Evolutionary conservation across 1,284 basidiomycete species (phyloP).

Genomic region (Bjerkandera adusta): DNA sequence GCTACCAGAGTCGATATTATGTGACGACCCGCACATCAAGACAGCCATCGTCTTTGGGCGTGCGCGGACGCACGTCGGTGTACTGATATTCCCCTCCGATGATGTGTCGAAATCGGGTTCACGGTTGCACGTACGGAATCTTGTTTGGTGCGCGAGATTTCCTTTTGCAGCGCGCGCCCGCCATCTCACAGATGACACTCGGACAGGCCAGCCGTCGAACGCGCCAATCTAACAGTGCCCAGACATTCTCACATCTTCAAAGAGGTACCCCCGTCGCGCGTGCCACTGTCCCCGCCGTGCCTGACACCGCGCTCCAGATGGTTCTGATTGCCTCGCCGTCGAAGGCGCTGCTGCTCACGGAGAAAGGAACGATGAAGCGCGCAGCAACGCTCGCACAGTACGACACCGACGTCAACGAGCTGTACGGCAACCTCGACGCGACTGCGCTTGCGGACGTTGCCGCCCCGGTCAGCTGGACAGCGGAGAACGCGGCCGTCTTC

Average conservation of each 20-base stretch:
- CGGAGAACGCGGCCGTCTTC: neutral
- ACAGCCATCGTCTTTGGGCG: conserved; percentile 37
- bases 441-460: neutral
- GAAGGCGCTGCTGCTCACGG: conserved; percentile 36
- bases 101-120: conserved; percentile 26
- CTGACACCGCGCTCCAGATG: conserved; percentile 26
- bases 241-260: conserved; percentile 41
- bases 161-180: too few species aligned
- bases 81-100: conserved; percentile 37
- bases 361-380: conserved; percentile 33
- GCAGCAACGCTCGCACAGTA: conserved; percentile 34
- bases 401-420: conserved; percentile 31
- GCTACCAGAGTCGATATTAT: conserved; percentile 35
- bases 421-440: conserved; percentile 25
- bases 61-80: conserved; percentile 39
- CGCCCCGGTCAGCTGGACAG: neutral
- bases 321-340: conserved; percentile 30
- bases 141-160: conserved; percentile 22
- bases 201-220: conserved; percentile 32
- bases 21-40: conserved; percentile 33
- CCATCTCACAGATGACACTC: neutral
- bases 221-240: conserved; percentile 38
- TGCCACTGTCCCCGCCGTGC: neutral
- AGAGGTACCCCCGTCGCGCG: too few species aligned
- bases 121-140: conserved; percentile 27